Evolutionary conservation across 2,329 filamentous ascomycete genomes (phyloP).

Genomic region (Trichoderma arundinaceum): DNA sequence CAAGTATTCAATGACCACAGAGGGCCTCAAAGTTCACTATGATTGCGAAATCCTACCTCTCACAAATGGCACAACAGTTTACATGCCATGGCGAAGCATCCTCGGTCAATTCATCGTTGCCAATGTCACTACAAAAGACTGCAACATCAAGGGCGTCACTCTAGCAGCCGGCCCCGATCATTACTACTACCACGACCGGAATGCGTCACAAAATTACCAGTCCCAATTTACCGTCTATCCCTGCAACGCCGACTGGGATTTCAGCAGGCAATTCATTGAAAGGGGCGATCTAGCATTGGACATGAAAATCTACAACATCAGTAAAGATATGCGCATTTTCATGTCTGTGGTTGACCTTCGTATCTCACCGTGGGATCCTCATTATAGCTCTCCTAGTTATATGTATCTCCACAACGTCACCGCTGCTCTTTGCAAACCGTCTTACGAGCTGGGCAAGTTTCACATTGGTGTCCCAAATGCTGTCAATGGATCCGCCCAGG

Average conservation of each 20-base stretch:
- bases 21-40: slow-evolving; percentile 37
- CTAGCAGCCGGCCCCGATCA: slow-evolving; percentile 38
- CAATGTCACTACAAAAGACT: slow-evolving; percentile 37
- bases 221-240: slow-evolving; percentile 36
- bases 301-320: slow-evolving; percentile 2
- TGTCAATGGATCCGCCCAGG: slow-evolving; percentile 35
- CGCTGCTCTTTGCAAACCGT: slow-evolving; percentile 30
- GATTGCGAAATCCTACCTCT: slow-evolving; percentile 38
- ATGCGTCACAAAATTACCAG: slow-evolving; percentile 41
- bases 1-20: slow-evolving; percentile 27
- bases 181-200: slow-evolving; percentile 36
- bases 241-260: slow-evolving; percentile 39
- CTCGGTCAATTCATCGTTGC: slow-evolving; percentile 36
- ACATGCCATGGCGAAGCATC: slow-evolving; percentile 37
- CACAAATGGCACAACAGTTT: slow-evolving; percentile 34
- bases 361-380: background rate
- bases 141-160: slow-evolving; percentile 38
- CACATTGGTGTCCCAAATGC: slow-evolving; percentile 34
- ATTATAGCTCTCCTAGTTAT: background rate
- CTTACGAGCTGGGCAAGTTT: slow-evolving; percentile 4
- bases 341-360: slow-evolving; percentile 24
- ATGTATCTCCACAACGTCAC: slow-evolving; percentile 34
- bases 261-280: slow-evolving; percentile 30
- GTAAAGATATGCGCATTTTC: slow-evolving; percentile 7
- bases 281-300: slow-evolving; percentile 26